phyloP scores from a whole-genome alignment of 1,139 yeast genomes.

The Pneumocystis murina region DNA sequence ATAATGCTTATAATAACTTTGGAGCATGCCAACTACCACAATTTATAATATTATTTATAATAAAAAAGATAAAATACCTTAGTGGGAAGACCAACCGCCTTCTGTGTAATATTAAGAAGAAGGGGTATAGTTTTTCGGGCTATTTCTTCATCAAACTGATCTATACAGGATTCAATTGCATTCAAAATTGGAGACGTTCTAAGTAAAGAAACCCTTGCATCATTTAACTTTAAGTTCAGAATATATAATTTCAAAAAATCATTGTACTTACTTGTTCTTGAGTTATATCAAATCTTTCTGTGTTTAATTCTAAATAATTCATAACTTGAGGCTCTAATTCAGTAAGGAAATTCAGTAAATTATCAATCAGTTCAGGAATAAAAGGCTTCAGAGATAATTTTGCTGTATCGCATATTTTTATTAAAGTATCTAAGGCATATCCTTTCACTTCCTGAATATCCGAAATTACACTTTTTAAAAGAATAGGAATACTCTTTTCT shows the following conservation, averaged over 20 bases:
- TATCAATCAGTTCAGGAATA: slow-evolving; percentile 53
- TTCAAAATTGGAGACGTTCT: slow-evolving; percentile 82
- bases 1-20: slow-evolving; percentile 51
- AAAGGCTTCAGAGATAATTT: slow-evolving; percentile 50
- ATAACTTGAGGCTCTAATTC: slow-evolving; percentile 83
- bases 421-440: slow-evolving; percentile 59
- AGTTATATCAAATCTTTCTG: slow-evolving; percentile 69
- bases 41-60: not conserved
- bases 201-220: slow-evolving; percentile 56
- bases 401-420: slow-evolving; percentile 51
- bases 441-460: slow-evolving; percentile 74
- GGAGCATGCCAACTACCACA: not conserved
- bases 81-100: slow-evolving; percentile 79
- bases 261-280: not conserved
- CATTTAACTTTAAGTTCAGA: slow-evolving; percentile 30
- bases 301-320: slow-evolving; percentile 74
- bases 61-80: slow-evolving; percentile 64
- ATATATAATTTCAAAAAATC: not conserved
- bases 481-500: slow-evolving; percentile 54
- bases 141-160: slow-evolving; percentile 37
- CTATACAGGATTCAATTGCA: slow-evolving; percentile 59
- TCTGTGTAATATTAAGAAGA: slow-evolving; percentile 33
- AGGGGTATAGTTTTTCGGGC: slow-evolving; percentile 39
- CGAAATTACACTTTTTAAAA: slow-evolving; percentile 59
- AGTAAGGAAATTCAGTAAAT: slow-evolving; percentile 59